A percentile compares a stretch with the other conserved stretches of the same genome.
These are phyloP conservation scores for Orbilia quercus DNA, from an alignment of 2,329 filamentous ascomycete species.

Conservation along the genomic window DNA sequence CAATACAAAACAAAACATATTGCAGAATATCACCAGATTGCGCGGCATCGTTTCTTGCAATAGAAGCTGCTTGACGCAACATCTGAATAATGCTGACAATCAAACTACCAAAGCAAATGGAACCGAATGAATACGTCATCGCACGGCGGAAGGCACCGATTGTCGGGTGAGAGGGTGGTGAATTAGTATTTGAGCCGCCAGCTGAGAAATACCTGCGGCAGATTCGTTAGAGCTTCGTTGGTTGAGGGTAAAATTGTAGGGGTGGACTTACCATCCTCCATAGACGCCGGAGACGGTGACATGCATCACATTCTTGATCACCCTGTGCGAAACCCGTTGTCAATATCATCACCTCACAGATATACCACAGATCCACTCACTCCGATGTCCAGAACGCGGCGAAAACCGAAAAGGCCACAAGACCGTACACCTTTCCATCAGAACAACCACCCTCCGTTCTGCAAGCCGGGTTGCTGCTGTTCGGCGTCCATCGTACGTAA, in stretches of 20 bases:
- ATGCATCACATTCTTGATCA: constrained; percentile 89
- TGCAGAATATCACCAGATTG: constrained; percentile 76
- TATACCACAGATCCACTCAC: constrained; percentile 66
- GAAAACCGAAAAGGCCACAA: constrained; percentile 88
- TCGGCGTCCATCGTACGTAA: constrained; percentile 80
- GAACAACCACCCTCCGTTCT: constrained; percentile 70
- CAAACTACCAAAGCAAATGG: constrained; percentile 85
- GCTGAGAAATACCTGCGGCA: constrained; percentile 74
- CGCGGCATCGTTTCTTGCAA: constrained; percentile 76
- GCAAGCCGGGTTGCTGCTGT: constrained; percentile 68
- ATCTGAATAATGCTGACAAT: constrained; percentile 88
- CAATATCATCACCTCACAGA: background rate
- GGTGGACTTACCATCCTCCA: constrained; percentile 75
- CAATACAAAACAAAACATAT: constrained; percentile 75
- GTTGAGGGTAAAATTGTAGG: background rate
- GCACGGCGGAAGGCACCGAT: constrained; percentile 83
- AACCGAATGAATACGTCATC: constrained; percentile 91
- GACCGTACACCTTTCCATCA: constrained; percentile 79
- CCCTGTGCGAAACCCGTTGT: constrained; percentile 21
- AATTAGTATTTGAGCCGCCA: constrained; percentile 69
- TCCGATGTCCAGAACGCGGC: constrained; percentile 94
- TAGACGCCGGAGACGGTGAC: constrained; percentile 88
- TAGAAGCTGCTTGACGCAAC: constrained; percentile 81
- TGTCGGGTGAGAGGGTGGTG: constrained; percentile 78
- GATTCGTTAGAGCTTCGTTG: background rate